phyloP scores from a whole-genome alignment of 495 filamentous ascomycete species.

The Xylaria venustula region DNA sequence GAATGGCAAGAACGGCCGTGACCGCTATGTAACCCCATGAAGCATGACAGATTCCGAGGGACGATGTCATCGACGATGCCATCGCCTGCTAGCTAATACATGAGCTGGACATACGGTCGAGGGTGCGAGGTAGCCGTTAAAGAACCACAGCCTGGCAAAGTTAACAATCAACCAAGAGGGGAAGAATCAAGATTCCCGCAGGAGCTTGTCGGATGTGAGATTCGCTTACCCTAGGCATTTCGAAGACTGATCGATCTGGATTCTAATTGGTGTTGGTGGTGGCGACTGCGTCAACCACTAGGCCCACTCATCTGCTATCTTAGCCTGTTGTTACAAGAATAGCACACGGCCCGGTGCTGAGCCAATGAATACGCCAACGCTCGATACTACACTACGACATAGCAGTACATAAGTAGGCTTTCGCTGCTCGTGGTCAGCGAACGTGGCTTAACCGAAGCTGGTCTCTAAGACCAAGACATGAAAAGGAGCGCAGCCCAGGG shows the following conservation, averaged over 20 bases:
- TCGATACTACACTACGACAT: background rate
- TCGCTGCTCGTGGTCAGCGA: background rate
- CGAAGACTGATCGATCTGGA: background rate
- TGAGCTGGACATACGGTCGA: background rate
- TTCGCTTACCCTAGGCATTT: constrained; percentile 2
- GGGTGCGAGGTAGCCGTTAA: background rate
- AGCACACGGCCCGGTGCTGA: background rate
- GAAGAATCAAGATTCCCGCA: background rate
- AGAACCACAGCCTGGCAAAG: background rate
- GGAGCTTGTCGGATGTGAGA: constrained; percentile 1
- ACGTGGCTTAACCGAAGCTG: constrained; percentile 9
- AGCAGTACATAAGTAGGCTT: too few species aligned
- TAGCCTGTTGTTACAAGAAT: background rate
- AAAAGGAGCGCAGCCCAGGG: background rate
- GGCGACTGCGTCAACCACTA: background rate
- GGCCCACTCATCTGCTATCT: background rate
- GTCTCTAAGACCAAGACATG: background rate
- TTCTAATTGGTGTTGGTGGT: background rate
- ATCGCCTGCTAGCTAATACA: background rate
- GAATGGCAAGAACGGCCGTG: background rate
- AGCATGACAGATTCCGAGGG: constrained; percentile 6
- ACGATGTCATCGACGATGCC: constrained; percentile 11
- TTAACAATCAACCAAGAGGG: background rate
- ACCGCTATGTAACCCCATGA: constrained; percentile 11
- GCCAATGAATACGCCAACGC: constrained; percentile 1